These are phyloP conservation scores for Acmispon strigosus DNA, from an alignment of 306 rosid genomes.

Conservation along the genomic window DNA sequence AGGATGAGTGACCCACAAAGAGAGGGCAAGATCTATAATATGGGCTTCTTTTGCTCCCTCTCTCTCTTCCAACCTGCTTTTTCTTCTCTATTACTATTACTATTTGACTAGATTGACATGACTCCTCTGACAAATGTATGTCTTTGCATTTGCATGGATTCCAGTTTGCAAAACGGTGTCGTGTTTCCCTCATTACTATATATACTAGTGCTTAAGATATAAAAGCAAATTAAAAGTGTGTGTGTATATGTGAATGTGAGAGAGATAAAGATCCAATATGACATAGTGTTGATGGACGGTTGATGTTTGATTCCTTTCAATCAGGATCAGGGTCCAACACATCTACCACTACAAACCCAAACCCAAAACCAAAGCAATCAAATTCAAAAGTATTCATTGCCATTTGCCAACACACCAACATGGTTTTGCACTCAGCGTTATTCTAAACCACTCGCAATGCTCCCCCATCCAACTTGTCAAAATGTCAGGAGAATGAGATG, in stretches of 20 bases:
- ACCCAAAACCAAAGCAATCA: background rate
- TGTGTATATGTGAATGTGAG: background rate
- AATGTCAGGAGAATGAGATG: too few species aligned
- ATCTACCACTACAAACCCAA: background rate
- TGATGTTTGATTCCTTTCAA: conserved; percentile 34
- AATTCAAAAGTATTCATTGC: background rate
- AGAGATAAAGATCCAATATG: conserved; percentile 3
- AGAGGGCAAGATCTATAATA: conserved; percentile 21
- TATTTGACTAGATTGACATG: conserved; percentile 34
- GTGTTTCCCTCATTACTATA: conserved; percentile 1
- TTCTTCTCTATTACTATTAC: background rate
- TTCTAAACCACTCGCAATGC: conserved; percentile 10
- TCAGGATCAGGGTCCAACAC: conserved; percentile 24
- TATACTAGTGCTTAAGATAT: too few species aligned
- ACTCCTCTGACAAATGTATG: conserved; percentile 25
- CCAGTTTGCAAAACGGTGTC: conserved; percentile 35
- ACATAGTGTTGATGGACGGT: conserved; percentile 28
- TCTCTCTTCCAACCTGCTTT: conserved; percentile 17
- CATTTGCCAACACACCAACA: background rate
- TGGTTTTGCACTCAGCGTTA: conserved; percentile 3
- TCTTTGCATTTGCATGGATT: conserved; percentile 37
- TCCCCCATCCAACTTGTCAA: too few species aligned
- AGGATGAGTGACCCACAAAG: conserved; percentile 27
- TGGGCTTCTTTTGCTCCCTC: conserved; percentile 17
- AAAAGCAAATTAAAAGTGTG: conserved; percentile 15